A percentile compares a stretch with the other conserved stretches of the same genome.
Conservation (phyloP, 306 rosid species). For the Oemleria cerasiformis region DNA sequence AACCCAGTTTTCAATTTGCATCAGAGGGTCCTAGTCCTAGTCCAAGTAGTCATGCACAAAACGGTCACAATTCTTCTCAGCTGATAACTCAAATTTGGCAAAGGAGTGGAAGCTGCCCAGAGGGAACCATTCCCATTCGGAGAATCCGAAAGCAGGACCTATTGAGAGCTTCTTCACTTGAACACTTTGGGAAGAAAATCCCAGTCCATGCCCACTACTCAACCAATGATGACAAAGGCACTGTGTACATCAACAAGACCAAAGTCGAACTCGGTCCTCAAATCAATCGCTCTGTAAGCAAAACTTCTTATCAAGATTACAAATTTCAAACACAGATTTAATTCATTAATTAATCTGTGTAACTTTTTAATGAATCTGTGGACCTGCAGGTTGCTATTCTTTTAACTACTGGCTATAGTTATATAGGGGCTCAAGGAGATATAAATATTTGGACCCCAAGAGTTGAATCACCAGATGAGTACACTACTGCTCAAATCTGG, state of each 20-base stretch:
- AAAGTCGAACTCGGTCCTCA: neutral
- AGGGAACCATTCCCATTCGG: constrained; percentile 62
- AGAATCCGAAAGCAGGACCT: constrained; percentile 45
- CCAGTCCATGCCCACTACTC: constrained; percentile 1
- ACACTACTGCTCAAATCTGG: constrained; percentile 62
- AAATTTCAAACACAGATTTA: neutral
- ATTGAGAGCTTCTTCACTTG: constrained; percentile 34
- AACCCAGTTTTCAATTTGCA: constrained; percentile 26
- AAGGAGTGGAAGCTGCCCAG: constrained; percentile 61
- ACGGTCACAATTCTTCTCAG: neutral
- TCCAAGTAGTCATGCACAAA: constrained; percentile 6
- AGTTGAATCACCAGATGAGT: constrained; percentile 41
- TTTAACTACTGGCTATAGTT: constrained; percentile 40
- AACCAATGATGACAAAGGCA: constrained; percentile 5
- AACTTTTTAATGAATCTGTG: neutral
- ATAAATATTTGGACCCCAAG: constrained; percentile 60
- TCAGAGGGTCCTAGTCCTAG: constrained; percentile 1
- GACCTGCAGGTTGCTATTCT: constrained; percentile 40
- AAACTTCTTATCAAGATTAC: neutral
- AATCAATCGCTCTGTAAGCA: constrained; percentile 46
- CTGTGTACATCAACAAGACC: constrained; percentile 5
- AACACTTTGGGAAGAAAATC: constrained; percentile 42
- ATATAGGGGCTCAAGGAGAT: constrained; percentile 55
- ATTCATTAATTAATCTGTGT: neutral
- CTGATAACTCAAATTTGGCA: constrained; percentile 49